Evolutionary conservation across 139 green algal genomes (phyloP).

Genomic region (Axilococcus clingmanii): DNA sequence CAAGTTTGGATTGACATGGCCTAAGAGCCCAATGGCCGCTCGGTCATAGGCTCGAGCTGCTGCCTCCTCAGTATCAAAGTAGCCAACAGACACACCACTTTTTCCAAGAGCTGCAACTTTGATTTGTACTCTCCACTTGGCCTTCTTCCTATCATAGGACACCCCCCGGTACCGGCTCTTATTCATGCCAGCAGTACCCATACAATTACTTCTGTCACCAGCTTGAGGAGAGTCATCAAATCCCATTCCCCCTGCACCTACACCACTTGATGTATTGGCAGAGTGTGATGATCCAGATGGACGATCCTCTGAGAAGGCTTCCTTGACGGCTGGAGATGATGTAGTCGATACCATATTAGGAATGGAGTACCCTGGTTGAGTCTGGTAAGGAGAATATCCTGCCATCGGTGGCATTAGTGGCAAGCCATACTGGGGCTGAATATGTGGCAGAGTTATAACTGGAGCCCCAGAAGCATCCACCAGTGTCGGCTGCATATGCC

Average conservation of each 20-base stretch:
- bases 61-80: conserved; percentile 51
- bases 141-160: conserved; percentile 67
- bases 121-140: conserved; percentile 69
- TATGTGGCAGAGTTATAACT: too few relatives aligned
- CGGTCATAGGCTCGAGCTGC: conserved; percentile 49
- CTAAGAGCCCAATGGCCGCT: conserved; percentile 60
- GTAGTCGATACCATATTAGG: too few relatives aligned
- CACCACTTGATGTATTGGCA: conserved; percentile 7
- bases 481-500: too few relatives aligned
- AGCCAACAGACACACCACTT: conserved; percentile 51
- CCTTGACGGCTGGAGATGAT: neutral
- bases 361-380: too few relatives aligned
- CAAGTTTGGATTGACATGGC: conserved; percentile 36
- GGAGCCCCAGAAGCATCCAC: too few relatives aligned
- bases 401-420: too few relatives aligned
- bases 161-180: conserved; percentile 56
- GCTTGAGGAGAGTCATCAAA: conserved; percentile 1
- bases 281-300: conserved; percentile 16
- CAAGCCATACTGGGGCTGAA: too few relatives aligned
- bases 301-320: neutral
- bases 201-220: neutral
- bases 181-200: conserved; percentile 8
- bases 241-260: conserved; percentile 9
- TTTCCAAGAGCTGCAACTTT: conserved; percentile 61
- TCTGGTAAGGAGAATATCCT: too few relatives aligned